These are phyloP conservation scores for Colletotrichum simmondsii DNA, from an alignment of 2,329 filamentous ascomycete genomes.

Conservation along the genomic window DNA sequence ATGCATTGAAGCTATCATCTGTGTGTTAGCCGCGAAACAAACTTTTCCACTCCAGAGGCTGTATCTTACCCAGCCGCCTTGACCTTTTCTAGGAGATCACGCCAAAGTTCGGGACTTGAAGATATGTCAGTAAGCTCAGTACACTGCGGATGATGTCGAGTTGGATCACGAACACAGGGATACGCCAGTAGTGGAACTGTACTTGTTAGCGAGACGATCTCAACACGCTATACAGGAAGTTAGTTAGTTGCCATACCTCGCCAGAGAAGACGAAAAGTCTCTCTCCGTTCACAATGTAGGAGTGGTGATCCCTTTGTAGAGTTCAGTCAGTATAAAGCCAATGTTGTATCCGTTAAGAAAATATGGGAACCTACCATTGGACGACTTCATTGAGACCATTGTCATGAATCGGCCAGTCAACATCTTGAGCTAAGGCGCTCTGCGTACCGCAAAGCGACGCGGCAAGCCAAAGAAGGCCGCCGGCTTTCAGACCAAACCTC, in stretches of 20 bases:
- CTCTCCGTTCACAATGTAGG: conserved; percentile 52
- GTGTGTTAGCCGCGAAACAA: not conserved
- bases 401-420: conserved; percentile 42
- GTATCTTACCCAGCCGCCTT: conserved; percentile 49
- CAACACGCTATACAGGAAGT: not conserved
- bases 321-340: not conserved
- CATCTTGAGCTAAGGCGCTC: conserved; percentile 16
- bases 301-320: conserved; percentile 51
- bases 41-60: not conserved
- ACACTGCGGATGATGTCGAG: too few species aligned
- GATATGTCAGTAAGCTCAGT: not conserved
- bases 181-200: conserved; percentile 54
- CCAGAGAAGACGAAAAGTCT: conserved; percentile 55
- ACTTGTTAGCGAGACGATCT: conserved; percentile 4
- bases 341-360: not conserved
- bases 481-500: conserved; percentile 25
- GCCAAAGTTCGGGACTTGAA: conserved; percentile 48
- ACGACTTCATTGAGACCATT: conserved; percentile 46
- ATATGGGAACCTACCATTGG: conserved; percentile 40
- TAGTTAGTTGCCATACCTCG: conserved; percentile 41
- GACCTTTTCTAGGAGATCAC: conserved; percentile 54
- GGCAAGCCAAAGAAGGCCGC: conserved; percentile 28
- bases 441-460: conserved; percentile 22
- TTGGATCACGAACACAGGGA: conserved; percentile 48
- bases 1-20: conserved; percentile 50